A percentile compares a stretch with the other conserved stretches of the same genome.
These are phyloP conservation scores for Chloris gayana DNA, from an alignment of 176 grass and related monocot genomes.

Conservation along the genomic window DNA sequence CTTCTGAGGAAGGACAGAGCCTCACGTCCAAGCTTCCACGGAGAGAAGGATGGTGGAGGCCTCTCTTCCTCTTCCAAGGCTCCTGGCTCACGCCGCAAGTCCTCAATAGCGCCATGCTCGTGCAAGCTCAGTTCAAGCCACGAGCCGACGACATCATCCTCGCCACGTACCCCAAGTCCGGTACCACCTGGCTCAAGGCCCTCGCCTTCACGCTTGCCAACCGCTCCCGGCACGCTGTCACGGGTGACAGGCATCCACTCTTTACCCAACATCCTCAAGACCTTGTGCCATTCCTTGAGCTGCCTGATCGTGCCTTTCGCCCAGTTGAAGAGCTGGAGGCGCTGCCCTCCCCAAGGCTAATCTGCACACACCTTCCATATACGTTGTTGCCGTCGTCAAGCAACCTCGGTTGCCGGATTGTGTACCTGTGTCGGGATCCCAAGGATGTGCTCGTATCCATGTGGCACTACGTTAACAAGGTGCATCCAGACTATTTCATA, in stretches of 20 bases:
- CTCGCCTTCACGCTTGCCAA: not conserved
- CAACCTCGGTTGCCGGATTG: not conserved
- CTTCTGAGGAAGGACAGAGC: too few relatives aligned
- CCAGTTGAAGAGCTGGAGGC: not conserved
- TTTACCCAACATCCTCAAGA: constrained; percentile 8
- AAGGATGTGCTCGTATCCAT: constrained; percentile 22
- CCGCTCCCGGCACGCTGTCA: not conserved
- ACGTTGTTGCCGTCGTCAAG: not conserved
- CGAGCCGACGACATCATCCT: not conserved
- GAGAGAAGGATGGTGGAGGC: too few relatives aligned
- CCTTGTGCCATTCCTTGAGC: not conserved
- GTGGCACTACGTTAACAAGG: not conserved
- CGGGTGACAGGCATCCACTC: not conserved
- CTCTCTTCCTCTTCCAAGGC: too few relatives aligned
- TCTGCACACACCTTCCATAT: not conserved
- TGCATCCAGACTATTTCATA: not conserved
- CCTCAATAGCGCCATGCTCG: too few relatives aligned
- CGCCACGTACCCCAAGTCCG: constrained; percentile 33
- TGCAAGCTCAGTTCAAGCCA: too few relatives aligned
- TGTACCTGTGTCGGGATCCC: constrained; percentile 21
- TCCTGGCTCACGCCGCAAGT: too few relatives aligned
- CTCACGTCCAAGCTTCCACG: not conserved
- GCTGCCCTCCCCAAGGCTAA: not conserved
- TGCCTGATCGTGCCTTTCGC: not conserved
- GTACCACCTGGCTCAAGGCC: constrained; percentile 58